phyloP scores from a whole-genome alignment of 1,139 yeast genomes.

The Candida albicans region DNA sequence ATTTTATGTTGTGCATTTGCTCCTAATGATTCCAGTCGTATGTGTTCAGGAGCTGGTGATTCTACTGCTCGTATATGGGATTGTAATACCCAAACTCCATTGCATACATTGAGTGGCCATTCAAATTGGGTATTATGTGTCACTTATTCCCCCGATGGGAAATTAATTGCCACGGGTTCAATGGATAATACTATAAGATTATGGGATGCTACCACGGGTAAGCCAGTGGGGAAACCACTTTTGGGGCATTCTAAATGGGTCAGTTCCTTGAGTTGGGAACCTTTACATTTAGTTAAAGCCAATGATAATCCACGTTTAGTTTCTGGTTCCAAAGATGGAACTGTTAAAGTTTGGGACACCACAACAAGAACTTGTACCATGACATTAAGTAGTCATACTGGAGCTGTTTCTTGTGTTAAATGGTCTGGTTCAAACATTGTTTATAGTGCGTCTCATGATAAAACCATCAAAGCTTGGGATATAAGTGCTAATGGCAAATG shows the following conservation, averaged over 20 bases:
- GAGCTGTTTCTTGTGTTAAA: constrained; percentile 88
- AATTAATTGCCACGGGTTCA: constrained; percentile 89
- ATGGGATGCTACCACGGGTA: constrained; percentile 83
- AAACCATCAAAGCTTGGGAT: constrained; percentile 92
- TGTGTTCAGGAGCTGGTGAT: constrained; percentile 98
- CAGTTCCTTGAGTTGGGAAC: constrained; percentile 91
- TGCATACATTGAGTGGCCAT: constrained; percentile 79
- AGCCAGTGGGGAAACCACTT: constrained; percentile 69
- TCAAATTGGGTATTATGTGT: constrained; percentile 92
- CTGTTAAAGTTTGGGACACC: constrained; percentile 89
- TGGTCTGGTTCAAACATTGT: constrained; percentile 93
- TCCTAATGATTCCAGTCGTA: constrained; percentile 79
- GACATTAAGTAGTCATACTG: constrained; percentile 85
- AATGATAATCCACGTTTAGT: constrained; percentile 73
- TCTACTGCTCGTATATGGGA: constrained; percentile 98
- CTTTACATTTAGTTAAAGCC: constrained; percentile 71
- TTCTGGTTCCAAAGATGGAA: constrained; percentile 90
- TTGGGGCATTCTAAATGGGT: constrained; percentile 89
- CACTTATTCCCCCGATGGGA: constrained; percentile 93
- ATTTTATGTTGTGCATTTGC: constrained; percentile 92
- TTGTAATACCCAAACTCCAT: constrained; percentile 91
- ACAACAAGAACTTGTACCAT: constrained; percentile 63
- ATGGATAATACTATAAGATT: constrained; percentile 88
- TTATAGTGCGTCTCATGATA: constrained; percentile 93
- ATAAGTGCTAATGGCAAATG: constrained; percentile 71